Base-by-base conservation (phyloP, 768 basidiomycete genomes). In the Pulveroboletus sp. region DNA sequence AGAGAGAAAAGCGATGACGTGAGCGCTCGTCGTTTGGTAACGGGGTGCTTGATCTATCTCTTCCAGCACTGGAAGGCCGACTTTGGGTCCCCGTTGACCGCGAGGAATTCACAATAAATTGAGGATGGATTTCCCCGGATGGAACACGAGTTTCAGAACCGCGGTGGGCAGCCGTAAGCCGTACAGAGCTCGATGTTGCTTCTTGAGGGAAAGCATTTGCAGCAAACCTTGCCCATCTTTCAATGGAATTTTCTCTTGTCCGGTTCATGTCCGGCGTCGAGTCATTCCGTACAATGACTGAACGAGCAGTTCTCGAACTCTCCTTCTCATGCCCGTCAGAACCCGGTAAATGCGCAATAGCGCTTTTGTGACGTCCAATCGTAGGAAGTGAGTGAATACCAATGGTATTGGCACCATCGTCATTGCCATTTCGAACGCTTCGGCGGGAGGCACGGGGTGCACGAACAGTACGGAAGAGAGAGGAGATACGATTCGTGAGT, bases 401-500 rank as follows among this genome's bases (percentile, higher is more conserved):
- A n/a, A 64, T 54, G n/a, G 50, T 26, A 31, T 64, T 53, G 28
- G 57, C 57, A 27, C 62, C 59, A 6, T 59, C 57, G 31, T 62
- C 52, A 3, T 35, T 24, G 18, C 47, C 58, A 17, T 56, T 54
- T 39, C 43, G 50, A 38, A 40, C 47, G 9, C 36, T 50, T 36
- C 45, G 48, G 39, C 54, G 57, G 30, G 56, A 17, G 32, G 56
- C 10, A 39, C 64, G 62, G 43, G 57, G 52, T 15, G 58, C 47
- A 21, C 76, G 73, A 42, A 74, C 69, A 38, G 68, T 71, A 24
- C 74, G 76, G 43, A 81, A 71, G 36, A 86, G 58, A 10, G 77
- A 75, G 3, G 79, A 76, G 28, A 85, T 69, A 45, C 78, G 57
- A 46, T 66, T 57, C 9, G 68, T 66, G 39, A 75, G 57, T 18